Evolutionary conservation across 768 basidiomycete species (phyloP), one percentile per base, ranked within the genome.

Genomic region (Leccinum ochraceum): DNA sequence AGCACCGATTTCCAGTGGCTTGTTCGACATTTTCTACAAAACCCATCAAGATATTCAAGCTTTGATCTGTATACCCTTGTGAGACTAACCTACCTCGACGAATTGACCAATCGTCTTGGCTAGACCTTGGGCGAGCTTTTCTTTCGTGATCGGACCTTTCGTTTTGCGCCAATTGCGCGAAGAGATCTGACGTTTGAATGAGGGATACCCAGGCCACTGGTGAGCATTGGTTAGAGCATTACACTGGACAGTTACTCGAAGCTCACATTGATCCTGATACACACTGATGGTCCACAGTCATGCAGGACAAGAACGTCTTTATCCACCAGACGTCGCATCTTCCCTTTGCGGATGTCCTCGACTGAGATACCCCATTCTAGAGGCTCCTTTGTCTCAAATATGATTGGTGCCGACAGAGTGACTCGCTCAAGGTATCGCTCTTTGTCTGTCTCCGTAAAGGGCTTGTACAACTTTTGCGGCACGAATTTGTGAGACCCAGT

Each of bases 131-230:
- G 88, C 89, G 16, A 92, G 79, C 69, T 92, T 92, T 20, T 83
- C 81, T 56, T 83, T 80, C 1, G 90, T 92, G 65, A 92, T 90
- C 3, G 86, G 90, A 7, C 87, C 83, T 39, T 89, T 90, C 0
- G 89, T 92, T 90, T 58, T 88, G 81, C 58, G 86, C 88, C 89
- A 89, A 92, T 52, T 84, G 80, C 34, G 84, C 76, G 65, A 91
- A 9, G 86, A 85, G 64, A 91, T 89, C 69, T 89, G 88, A 55
- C 84, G 77, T 65, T 83, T 86, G 86, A 86, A 90, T 57, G 83
- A 81, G 51, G 82, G 74, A 70, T 92, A 92, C 1, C 90, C 89
- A 8, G 89, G 89, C 90, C 90, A 92, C 90, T 92, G 61, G 20
- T 60, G 22, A 60, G 26, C 39, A 50, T 64, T 26, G 52, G 48